Percentiles rank a stretch among this genome's conserved stretches.
Conservation (phyloP, 768 basidiomycete genomes). For the Mycena amicta region DNA sequence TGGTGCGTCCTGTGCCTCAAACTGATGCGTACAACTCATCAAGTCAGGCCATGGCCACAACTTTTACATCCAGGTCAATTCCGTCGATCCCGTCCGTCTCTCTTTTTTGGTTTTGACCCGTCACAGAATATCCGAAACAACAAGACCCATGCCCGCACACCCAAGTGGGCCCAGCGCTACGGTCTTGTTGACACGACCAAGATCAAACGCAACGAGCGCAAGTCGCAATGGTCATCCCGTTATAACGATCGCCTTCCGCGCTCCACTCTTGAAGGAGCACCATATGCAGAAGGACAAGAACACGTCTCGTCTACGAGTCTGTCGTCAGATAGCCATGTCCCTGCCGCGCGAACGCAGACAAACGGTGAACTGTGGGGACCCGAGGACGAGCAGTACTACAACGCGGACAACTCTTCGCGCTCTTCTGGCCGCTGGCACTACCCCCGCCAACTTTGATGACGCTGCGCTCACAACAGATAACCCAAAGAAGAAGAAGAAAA, state of each 20-base stretch:
- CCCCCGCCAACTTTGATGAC: slow-evolving; percentile 82
- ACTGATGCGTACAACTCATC: slow-evolving; percentile 5
- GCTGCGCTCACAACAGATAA: slow-evolving; percentile 43
- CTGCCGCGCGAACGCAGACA: slow-evolving; percentile 36
- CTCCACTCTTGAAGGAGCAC: slow-evolving; percentile 69
- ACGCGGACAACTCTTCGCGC: slow-evolving; percentile 39
- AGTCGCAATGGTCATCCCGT: slow-evolving; percentile 84
- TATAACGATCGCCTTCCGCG: slow-evolving; percentile 80
- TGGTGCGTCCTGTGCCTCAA: slow-evolving; percentile 43
- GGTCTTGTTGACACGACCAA: slow-evolving; percentile 84
- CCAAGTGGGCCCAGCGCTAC: slow-evolving; percentile 91
- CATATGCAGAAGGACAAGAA: slow-evolving; percentile 82
- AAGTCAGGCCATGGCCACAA: slow-evolving; percentile 83
- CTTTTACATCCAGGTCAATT: slow-evolving; percentile 90
- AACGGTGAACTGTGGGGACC: slow-evolving; percentile 71
- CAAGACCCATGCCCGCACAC: slow-evolving; percentile 89
- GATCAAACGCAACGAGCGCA: slow-evolving; percentile 74
- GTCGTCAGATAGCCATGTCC: slow-evolving; percentile 34
- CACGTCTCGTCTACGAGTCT: slow-evolving; percentile 45
- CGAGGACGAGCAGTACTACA: slow-evolving; percentile 79
- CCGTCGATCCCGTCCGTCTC: no score
- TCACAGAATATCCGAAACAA: slow-evolving; percentile 93
- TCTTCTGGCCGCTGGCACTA: slow-evolving; percentile 78
- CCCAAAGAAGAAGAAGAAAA: slow-evolving; percentile 62
- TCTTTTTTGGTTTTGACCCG: no score